Base-by-base conservation (phyloP, 371 early-diverging fungal genomes). In the Mortierella sp. region DNA sequence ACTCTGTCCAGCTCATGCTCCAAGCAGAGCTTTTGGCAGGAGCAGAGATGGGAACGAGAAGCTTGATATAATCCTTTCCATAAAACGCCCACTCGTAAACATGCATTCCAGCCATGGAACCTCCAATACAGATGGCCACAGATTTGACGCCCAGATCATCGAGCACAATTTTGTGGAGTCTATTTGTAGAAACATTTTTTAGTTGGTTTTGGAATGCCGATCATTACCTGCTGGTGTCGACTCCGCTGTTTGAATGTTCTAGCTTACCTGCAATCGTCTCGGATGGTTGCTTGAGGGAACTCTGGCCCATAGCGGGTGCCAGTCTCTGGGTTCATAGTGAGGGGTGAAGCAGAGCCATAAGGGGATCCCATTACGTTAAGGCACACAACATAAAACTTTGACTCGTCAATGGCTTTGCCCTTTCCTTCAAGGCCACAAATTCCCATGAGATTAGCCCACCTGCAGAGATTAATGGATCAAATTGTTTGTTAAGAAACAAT, bases 91-190 rank as follows among this genome's bases (percentile, higher is more conserved):
- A 98, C 82, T 98, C 98, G 47, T 97, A 85, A 21, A 92, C 95
- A 77, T 97, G 97, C 98, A 97, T 97, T 32, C 98, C 98, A 53
- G 97, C 98, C 93, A 98, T 93, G 6, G 96, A 96, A 3, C 97
- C 98, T 11, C 98, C 98, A 67, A 96, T 90, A 73, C 92, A 92
- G 19, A 97, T 92, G 0, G 94, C 96, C n/a, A 98, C 86, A 64
- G 93, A 90, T 52, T 89, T 90, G 33, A 96, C 95, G 9, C 97
- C 96, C 45, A 98, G 84, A 11, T 74, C 61, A 72, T 97, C 95
- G 50, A 98, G 87, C 1, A 98, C 88, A 55, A 84, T 55, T 43
- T 92, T 93, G 77, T 97, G 97, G 21, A 96, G 84, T 40, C 88
- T 87, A 16, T 36, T 38, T 38, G 45, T 16, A 11, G 11, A 4